Evolutionary conservation across 257 asterid genomes (phyloP).

Genomic region (Penstemon davidsonii): DNA sequence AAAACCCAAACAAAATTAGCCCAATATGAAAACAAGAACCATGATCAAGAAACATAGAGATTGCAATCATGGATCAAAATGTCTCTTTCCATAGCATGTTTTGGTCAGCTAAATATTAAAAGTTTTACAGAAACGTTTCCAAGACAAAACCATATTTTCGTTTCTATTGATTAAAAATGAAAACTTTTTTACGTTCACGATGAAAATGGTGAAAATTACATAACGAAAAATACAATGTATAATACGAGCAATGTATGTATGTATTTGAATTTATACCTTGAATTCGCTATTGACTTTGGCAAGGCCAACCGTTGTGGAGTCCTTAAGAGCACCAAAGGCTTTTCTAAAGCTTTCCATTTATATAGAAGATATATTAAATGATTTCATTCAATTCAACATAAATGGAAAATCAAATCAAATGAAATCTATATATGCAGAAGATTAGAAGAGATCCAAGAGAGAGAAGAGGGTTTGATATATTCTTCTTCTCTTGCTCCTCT

Average conservation of each 20-base stretch:
- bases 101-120: too few relatives aligned
- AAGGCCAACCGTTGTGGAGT: conserved; percentile 92
- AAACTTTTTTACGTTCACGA: too few relatives aligned
- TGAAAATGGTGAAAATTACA: too few relatives aligned
- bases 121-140: too few relatives aligned
- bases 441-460: conserved; percentile 33
- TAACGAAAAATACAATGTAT: too few relatives aligned
- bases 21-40: neutral
- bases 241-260: too few relatives aligned
- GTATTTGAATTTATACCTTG: conserved; percentile 48
- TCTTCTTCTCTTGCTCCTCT: conserved; percentile 40
- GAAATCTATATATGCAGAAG: conserved; percentile 13
- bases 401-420: conserved; percentile 17
- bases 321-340: conserved; percentile 95
- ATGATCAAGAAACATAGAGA: neutral
- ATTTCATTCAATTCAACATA: conserved; percentile 21
- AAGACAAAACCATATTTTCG: too few relatives aligned
- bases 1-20: conserved; percentile 1
- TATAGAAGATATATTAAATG: neutral
- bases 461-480: conserved; percentile 36
- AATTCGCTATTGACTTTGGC: conserved; percentile 94
- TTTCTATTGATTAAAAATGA: too few relatives aligned
- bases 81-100: too few relatives aligned
- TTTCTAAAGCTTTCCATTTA: conserved; percentile 85
- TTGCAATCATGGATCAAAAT: too few relatives aligned